Base-by-base conservation (phyloP, 2,329 filamentous ascomycete species). In the Tolypocladium paradoxum region DNA sequence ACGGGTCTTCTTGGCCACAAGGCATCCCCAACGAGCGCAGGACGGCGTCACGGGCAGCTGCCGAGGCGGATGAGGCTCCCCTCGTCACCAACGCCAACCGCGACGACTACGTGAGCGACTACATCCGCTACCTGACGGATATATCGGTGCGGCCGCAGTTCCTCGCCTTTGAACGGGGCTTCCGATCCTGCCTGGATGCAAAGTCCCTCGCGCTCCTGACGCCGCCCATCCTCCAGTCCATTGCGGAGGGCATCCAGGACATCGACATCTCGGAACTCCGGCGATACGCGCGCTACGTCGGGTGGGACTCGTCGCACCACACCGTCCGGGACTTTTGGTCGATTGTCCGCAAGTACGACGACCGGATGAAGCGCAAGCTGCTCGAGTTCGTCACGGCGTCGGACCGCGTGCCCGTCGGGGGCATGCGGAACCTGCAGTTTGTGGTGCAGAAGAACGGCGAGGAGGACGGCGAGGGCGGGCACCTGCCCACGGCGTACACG, bases 331-430 rank as follows among this genome's bases (percentile, higher is more conserved):
- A 87, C 60, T 97, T 99, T 66, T 99, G 93, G 93, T 76, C 76
- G 14, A 78, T 96, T 8, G 87, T 96, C 1, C 79, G 79, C 58
- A 69, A 66, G 36, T 93, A 81, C 64, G 77, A 82, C 55, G 76
- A 85, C 18, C 75, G 79, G 46, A 86, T 91, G 75, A 86, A 86
- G 68, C 80, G 83, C 51, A 83, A 82, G 61, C 72, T 99, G 35
- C 76, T 99, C 34, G 90, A 96, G 66, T 99, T 99, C 63, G 91
- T 99, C 33, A 99, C 93, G 16, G 92, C 92, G 0, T 92, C 85
- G 61, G 91, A 96, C 64, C 81, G 93, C 2, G 81, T 97, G 2
- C 93, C 93, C 0, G 88, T 96, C 0, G 90, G 88, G 22, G 93
- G 93, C 3, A 83, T 91, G 64, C 79, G 81, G 57, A 90, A 87